Evolutionary conservation across 1,284 basidiomycete species (phyloP).

Genomic region (Malassezia furfur): DNA sequence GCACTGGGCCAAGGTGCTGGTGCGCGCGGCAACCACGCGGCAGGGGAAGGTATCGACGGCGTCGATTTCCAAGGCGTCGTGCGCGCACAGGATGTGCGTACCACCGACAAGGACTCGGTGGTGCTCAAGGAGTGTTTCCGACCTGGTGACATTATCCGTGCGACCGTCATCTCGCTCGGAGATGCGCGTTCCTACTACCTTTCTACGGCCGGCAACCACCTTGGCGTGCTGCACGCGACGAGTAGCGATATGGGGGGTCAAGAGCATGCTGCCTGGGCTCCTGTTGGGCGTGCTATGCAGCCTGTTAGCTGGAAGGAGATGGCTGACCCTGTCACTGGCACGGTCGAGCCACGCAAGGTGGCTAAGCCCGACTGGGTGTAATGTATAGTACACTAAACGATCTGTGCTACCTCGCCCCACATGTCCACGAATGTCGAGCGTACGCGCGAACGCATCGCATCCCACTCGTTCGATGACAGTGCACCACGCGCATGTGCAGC

Average conservation of each 20-base stretch:
- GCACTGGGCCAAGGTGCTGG: constrained; percentile 8
- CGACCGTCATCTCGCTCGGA: constrained; percentile 58
- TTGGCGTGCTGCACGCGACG: constrained; percentile 59
- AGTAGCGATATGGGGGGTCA: neutral
- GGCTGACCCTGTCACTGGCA: constrained; percentile 72
- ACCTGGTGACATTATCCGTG: constrained; percentile 87
- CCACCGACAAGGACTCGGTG: constrained; percentile 82
- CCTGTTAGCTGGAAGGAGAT: constrained; percentile 77
- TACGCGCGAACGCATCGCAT: neutral
- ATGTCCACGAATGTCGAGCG: neutral
- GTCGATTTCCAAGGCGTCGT: constrained; percentile 77
- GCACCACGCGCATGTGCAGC: neutral
- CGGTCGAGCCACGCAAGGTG: constrained; percentile 73
- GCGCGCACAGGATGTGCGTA: constrained; percentile 65
- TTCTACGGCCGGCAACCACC: constrained; percentile 82
- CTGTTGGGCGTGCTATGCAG: constrained; percentile 23
- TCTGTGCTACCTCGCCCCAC: neutral
- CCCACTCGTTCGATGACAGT: neutral
- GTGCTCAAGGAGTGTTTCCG: constrained; percentile 90
- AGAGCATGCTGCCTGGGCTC: constrained; percentile 17
- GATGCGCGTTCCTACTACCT: constrained; percentile 64
- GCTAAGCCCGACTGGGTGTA: constrained; percentile 59
- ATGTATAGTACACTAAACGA: constrained; percentile 4
- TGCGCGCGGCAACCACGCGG: constrained; percentile 33
- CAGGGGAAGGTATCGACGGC: constrained; percentile 38